Evolutionary conservation across 208 protist species (phyloP).

Genomic region (Trypanosoma platydactyli): DNA sequence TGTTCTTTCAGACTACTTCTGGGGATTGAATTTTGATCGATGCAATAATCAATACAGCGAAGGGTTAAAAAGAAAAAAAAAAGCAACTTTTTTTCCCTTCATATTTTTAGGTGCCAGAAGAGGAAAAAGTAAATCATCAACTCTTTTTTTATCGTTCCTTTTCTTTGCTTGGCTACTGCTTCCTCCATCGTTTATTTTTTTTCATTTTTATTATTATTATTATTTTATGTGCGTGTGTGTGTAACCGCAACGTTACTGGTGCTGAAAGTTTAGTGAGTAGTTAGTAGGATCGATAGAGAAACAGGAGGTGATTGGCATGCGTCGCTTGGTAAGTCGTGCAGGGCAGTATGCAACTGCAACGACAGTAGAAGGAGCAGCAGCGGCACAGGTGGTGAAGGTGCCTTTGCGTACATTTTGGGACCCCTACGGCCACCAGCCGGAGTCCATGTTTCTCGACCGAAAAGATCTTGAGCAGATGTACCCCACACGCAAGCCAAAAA

Average conservation of each 20-base stretch:
- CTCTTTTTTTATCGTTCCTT: neutral
- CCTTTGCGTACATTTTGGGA: conserved; percentile 78
- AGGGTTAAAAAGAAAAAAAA: too few relatives aligned
- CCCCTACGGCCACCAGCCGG: conserved; percentile 82
- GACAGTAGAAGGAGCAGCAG: too few relatives aligned
- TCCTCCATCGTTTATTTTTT: too few relatives aligned
- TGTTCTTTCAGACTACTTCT: too few relatives aligned
- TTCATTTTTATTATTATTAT: neutral
- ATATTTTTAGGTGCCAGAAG: too few relatives aligned
- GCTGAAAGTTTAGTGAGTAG: neutral
- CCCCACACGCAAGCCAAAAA: conserved; percentile 86
- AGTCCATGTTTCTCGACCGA: conserved; percentile 89
- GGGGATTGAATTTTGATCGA: too few relatives aligned
- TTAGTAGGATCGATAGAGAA: neutral
- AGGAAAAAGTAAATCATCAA: too few relatives aligned
- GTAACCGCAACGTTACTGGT: neutral
- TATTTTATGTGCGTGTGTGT: conserved; percentile 1
- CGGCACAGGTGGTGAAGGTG: conserved; percentile 16
- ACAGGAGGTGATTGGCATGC: conserved; percentile 29
- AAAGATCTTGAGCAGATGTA: conserved; percentile 92
- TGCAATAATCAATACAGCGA: too few relatives aligned
- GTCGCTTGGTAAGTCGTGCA: conserved; percentile 34
- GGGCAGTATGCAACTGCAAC: neutral
- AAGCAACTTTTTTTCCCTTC: too few relatives aligned
- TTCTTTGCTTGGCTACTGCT: too few relatives aligned